Conservation (phyloP, 2,329 filamentous ascomycete species). For the Venturia oleaginea region DNA sequence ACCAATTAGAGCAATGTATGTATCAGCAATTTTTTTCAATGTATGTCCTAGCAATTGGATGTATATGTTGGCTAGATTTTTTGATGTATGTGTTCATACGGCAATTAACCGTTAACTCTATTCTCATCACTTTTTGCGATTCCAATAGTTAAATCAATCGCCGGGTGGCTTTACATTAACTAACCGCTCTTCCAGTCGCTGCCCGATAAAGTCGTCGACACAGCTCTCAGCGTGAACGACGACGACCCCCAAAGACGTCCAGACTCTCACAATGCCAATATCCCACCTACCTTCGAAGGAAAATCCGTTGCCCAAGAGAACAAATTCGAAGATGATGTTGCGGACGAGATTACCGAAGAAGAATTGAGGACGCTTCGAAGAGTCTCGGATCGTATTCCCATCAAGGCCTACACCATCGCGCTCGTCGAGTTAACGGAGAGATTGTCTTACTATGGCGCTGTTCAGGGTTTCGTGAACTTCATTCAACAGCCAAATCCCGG, state of each 20-base stretch:
- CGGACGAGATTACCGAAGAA: conserved; percentile 24
- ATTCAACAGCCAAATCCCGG: conserved; percentile 25
- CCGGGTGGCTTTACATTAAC: neutral
- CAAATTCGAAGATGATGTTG: conserved; percentile 21
- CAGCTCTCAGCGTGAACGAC: conserved; percentile 25
- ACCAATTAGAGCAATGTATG: no score
- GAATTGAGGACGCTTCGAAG: conserved; percentile 28
- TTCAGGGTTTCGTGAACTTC: conserved; percentile 31
- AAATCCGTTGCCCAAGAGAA: conserved; percentile 29
- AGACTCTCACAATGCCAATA: conserved; percentile 21
- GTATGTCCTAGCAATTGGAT: no score
- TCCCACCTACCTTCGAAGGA: conserved; percentile 27
- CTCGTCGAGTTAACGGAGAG: conserved; percentile 52
- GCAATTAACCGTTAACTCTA: no score
- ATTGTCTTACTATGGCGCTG: conserved; percentile 49
- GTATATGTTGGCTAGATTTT: no score
- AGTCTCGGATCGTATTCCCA: conserved; percentile 41
- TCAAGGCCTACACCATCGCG: conserved; percentile 47
- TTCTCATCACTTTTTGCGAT: no score
- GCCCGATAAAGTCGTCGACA: conserved; percentile 18
- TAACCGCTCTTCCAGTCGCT: neutral
- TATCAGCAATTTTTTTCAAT: no score
- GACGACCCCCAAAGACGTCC: conserved; percentile 25
- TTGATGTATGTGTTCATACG: no score
- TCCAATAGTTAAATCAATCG: no score